Conservation (phyloP, 106 monocot species). For the Dioscorea dumetorum region DNA sequence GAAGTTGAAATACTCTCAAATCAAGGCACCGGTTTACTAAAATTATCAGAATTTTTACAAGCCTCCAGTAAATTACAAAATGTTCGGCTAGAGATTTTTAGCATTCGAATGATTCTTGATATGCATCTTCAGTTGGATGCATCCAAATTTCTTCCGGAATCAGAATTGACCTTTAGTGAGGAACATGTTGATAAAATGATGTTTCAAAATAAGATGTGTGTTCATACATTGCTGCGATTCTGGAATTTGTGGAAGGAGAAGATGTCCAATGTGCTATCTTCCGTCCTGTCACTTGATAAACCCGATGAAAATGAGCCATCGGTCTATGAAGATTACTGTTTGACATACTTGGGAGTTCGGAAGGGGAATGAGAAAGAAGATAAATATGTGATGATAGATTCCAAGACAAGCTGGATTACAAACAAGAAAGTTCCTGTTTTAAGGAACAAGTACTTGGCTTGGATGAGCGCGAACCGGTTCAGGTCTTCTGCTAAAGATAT, state of each 20-base stretch:
- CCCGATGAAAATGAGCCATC: neutral
- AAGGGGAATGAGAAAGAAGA: constrained; percentile 7
- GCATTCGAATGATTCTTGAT: constrained; percentile 40
- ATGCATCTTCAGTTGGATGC: constrained; percentile 22
- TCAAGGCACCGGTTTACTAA: neutral
- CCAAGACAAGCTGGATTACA: constrained; percentile 28
- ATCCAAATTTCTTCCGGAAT: constrained; percentile 14
- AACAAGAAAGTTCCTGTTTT: neutral
- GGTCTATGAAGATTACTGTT: constrained; percentile 18
- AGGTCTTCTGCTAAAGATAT: constrained; percentile 10
- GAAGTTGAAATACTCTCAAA: constrained; percentile 25
- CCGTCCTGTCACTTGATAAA: constrained; percentile 4
- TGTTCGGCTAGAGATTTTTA: constrained; percentile 23
- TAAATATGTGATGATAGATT: constrained; percentile 15
- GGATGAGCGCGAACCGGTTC: constrained; percentile 11
- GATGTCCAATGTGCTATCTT: constrained; percentile 7
- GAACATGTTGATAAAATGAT: constrained; percentile 1
- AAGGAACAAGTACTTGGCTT: neutral
- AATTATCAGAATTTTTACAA: constrained; percentile 8
- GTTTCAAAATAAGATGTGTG: constrained; percentile 3
- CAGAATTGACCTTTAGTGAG: neutral
- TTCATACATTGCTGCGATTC: constrained; percentile 16
- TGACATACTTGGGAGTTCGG: constrained; percentile 34
- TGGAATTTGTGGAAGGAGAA: constrained; percentile 37
- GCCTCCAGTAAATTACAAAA: constrained; percentile 6